Conservation (phyloP, 345 rosid genomes). For the Gossypium raimondii region DNA sequence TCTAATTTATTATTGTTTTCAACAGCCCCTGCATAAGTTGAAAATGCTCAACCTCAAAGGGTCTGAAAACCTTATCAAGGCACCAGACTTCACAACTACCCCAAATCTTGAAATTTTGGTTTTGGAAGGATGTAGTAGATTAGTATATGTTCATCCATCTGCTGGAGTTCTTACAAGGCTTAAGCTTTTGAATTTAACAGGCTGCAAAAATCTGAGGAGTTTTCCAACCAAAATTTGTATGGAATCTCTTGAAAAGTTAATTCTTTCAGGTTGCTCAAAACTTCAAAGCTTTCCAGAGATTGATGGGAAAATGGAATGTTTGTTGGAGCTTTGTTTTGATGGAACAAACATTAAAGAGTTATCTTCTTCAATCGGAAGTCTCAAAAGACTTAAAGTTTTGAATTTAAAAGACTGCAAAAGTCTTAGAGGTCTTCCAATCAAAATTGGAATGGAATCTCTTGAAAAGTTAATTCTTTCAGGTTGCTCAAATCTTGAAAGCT, state of each 20-base stretch:
- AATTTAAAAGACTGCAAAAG: too few relatives aligned
- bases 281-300: not conserved
- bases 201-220: too few relatives aligned
- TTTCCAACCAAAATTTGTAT: too few relatives aligned
- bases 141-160: slow-evolving; percentile 22
- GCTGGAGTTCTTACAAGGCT: not conserved
- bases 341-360: too few relatives aligned
- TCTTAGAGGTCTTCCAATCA: too few relatives aligned
- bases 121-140: slow-evolving; percentile 22
- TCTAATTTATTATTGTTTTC: not conserved
- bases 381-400: too few relatives aligned
- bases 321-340: not conserved
- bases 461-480: slow-evolving; percentile 9
- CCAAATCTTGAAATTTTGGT: slow-evolving; percentile 24
- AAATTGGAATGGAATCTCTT: not conserved
- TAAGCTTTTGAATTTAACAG: too few relatives aligned
- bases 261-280: not conserved
- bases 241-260: too few relatives aligned
- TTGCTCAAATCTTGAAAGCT: too few relatives aligned
- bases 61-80: slow-evolving; percentile 16
- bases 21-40: slow-evolving; percentile 3
- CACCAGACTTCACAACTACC: slow-evolving; percentile 27
- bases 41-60: slow-evolving; percentile 20
- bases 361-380: too few relatives aligned
- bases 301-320: slow-evolving; percentile 18